These are phyloP conservation scores for Trichoderma atroviride DNA, from an alignment of 2,329 filamentous ascomycete species.

Conservation along the genomic window DNA sequence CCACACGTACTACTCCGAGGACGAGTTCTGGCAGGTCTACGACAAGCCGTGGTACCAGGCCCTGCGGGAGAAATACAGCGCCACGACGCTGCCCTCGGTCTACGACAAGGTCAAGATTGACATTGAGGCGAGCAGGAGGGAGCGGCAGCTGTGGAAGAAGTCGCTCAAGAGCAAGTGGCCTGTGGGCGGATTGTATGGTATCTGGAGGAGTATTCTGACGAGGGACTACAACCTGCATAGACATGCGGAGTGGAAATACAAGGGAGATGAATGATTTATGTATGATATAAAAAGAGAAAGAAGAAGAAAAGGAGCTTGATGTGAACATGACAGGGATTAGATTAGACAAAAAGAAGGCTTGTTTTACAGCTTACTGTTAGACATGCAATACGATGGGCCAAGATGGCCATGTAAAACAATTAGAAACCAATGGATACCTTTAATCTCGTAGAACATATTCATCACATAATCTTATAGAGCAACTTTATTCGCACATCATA, in stretches of 20 bases:
- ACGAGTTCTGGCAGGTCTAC: constrained; percentile 70
- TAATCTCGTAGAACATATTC: no score
- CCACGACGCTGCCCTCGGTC: constrained; percentile 64
- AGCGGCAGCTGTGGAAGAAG: constrained; percentile 44
- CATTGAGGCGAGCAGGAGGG: constrained; percentile 47
- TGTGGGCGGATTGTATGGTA: constrained; percentile 61
- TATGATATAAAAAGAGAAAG: background rate
- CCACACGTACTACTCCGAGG: constrained; percentile 78
- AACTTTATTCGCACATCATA: background rate
- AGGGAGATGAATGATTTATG: constrained; percentile 30
- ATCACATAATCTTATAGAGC: background rate
- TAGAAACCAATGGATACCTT: background rate
- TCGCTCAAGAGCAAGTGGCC: constrained; percentile 55
- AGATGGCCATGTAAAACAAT: background rate
- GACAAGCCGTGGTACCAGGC: constrained; percentile 61
- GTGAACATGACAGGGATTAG: background rate
- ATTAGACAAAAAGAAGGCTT: background rate
- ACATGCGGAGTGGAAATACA: constrained; percentile 57
- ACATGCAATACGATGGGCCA: background rate
- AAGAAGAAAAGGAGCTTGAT: background rate
- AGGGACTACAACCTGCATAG: constrained; percentile 59
- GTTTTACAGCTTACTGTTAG: background rate
- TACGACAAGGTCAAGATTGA: constrained; percentile 71
- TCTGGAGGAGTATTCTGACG: constrained; percentile 61
- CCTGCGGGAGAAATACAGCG: constrained; percentile 64